Percentiles rank a stretch among this genome's conserved stretches.
These are phyloP conservation scores for Backusella tuberculispora DNA, from an alignment of 192 early-diverging fungal species.

Conservation along the genomic window DNA sequence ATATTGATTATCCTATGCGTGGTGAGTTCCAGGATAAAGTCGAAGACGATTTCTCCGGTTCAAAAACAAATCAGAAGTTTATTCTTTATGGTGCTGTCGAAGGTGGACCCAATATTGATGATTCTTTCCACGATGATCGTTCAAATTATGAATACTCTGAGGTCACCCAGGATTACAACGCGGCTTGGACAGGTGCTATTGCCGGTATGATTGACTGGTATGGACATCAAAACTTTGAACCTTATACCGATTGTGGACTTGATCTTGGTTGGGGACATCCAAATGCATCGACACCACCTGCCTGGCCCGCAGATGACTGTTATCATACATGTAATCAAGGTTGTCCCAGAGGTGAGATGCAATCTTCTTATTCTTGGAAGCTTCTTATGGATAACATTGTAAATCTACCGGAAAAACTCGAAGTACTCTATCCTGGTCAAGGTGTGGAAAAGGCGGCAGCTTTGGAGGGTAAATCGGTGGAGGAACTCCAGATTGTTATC, in stretches of 20 bases:
- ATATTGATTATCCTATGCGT: constrained; percentile 57
- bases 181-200: constrained; percentile 41
- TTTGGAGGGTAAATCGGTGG: constrained; percentile 15
- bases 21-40: constrained; percentile 48
- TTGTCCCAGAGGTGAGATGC: constrained; percentile 40
- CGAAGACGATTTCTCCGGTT: constrained; percentile 49
- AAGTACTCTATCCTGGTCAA: constrained; percentile 30
- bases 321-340: constrained; percentile 48
- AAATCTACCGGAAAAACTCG: background rate
- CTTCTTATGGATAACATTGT: constrained; percentile 21
- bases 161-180: constrained; percentile 52
- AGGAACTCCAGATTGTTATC: constrained; percentile 2
- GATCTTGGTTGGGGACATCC: constrained; percentile 45
- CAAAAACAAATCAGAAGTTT: constrained; percentile 47
- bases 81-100: constrained; percentile 61
- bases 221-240: constrained; percentile 36
- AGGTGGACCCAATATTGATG: constrained; percentile 59
- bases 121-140: constrained; percentile 54
- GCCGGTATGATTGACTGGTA: constrained; percentile 47
- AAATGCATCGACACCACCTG: constrained; percentile 38
- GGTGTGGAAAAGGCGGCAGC: constrained; percentile 16
- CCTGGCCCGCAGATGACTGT: constrained; percentile 45
- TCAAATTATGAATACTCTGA: constrained; percentile 55
- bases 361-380: constrained; percentile 38
- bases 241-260: constrained; percentile 42